These are phyloP conservation scores for Xeromyces bisporus DNA, from an alignment of 495 filamentous ascomycete species.

Conservation along the genomic window DNA sequence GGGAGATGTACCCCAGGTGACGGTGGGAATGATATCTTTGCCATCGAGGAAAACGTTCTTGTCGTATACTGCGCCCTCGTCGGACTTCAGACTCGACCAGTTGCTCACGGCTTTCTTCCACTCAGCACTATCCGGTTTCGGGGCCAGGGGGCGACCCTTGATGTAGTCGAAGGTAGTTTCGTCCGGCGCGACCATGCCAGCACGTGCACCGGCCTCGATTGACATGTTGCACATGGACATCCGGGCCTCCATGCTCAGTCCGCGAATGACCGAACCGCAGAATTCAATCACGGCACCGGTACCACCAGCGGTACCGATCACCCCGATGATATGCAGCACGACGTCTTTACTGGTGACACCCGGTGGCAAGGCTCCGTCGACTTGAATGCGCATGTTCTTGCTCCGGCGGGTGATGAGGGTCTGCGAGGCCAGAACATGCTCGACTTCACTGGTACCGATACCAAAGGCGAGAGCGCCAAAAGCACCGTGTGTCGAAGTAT, in stretches of 20 bases:
- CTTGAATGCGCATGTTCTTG: slow-evolving; percentile 97
- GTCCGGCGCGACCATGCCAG: slow-evolving; percentile 93
- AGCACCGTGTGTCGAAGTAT: slow-evolving; percentile 94
- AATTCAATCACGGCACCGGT: slow-evolving; percentile 93
- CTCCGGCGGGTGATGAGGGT: slow-evolving; percentile 84
- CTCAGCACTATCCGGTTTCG: slow-evolving; percentile 62
- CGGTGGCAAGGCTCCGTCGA: slow-evolving; percentile 76
- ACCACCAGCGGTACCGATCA: slow-evolving; percentile 90
- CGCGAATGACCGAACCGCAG: slow-evolving; percentile 80
- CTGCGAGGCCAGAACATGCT: slow-evolving; percentile 94
- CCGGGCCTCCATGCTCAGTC: slow-evolving; percentile 86
- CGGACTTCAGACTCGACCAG: slow-evolving; percentile 76
- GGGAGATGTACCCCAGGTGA: slow-evolving; percentile 94
- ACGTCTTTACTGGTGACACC: slow-evolving; percentile 96
- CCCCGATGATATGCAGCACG: slow-evolving; percentile 81
- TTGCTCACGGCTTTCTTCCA: slow-evolving; percentile 82
- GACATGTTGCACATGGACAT: slow-evolving; percentile 99
- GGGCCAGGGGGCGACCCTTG: slow-evolving; percentile 74
- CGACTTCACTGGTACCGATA: slow-evolving; percentile 95
- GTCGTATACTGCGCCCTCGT: slow-evolving; percentile 74
- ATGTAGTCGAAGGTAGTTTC: slow-evolving; percentile 90
- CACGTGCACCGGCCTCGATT: slow-evolving; percentile 92
- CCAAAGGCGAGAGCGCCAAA: slow-evolving; percentile 93
- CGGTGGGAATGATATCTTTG: slow-evolving; percentile 82
- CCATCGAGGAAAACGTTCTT: slow-evolving; percentile 71